phyloP scores from a whole-genome alignment of 768 basidiomycete genomes.

The Leucocoprinus sp. region DNA sequence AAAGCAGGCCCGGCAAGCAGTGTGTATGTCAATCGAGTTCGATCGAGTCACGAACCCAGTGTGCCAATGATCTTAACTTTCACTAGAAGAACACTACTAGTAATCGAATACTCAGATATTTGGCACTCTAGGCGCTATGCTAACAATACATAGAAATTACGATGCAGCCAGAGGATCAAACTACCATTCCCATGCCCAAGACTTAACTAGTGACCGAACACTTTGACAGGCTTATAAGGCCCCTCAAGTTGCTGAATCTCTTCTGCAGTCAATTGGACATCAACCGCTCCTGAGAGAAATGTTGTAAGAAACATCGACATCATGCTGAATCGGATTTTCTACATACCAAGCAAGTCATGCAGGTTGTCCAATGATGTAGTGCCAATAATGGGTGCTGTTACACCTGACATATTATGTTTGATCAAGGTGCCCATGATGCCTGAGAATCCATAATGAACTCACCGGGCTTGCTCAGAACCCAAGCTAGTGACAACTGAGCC shows the following conservation, averaged over 20 bases:
- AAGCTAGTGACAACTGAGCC: conserved; percentile 48
- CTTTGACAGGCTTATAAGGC: neutral
- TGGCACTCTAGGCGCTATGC: too few relatives aligned
- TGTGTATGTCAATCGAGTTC: too few relatives aligned
- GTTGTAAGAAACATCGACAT: too few relatives aligned
- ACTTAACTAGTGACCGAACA: neutral
- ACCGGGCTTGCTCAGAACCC: conserved; percentile 38
- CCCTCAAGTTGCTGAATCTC: neutral
- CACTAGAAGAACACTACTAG: too few relatives aligned
- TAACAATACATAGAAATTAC: too few relatives aligned
- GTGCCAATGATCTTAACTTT: too few relatives aligned
- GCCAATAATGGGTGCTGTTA: conserved; percentile 52
- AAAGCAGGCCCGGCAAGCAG: too few relatives aligned
- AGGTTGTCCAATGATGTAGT: conserved; percentile 41
- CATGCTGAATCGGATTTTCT: neutral
- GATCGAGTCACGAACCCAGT: too few relatives aligned
- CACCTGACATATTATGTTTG: conserved; percentile 18
- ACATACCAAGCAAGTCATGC: conserved; percentile 39
- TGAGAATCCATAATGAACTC: neutral
- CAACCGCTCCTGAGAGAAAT: neutral
- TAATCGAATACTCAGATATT: too few relatives aligned
- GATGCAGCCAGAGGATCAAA: too few relatives aligned
- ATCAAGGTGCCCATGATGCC: neutral
- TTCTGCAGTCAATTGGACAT: neutral
- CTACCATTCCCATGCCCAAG: too few relatives aligned